Base-by-base conservation (phyloP, 495 filamentous ascomycete species). In the Talaromyces adpressus region DNA sequence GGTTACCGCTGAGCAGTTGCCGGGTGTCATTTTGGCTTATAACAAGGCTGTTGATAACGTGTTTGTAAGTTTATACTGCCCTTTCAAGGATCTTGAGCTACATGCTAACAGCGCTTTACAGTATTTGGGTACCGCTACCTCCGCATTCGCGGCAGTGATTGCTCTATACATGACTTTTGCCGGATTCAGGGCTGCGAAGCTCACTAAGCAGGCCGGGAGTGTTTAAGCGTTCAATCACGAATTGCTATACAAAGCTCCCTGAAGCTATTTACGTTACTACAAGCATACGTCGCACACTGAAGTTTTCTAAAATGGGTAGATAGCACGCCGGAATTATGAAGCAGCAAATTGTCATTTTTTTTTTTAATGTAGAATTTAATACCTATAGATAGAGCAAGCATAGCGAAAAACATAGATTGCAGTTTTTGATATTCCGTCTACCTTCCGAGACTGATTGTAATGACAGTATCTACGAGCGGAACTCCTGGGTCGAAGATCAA, bases 1-100 rank as follows among this genome's bases (percentile, higher is more conserved):
- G 39, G 72, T 78, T 30, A 32, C 49, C n/a, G 30, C 25, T 3
- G 52, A 57, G 2, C 30, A 69, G n/a, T 53, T 77, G 12, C 23
- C 63, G 9, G 69, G 66, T 11, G 67, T 82, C 2, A 34, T 82
- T 18, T n/a, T 57, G 18, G 34, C 57, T 16, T 67, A 67, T 62
- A 66, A 72, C 1, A 72, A 71, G 25, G 67, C 67, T 41, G 14
- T 70, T 20, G 68, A 71, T 58, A 59, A 59, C n/a, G 30, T 29
- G 14, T 59, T 59, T 59, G 57, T 59, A 36, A 59, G 57, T 59
- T 30, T 59, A 39, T 34, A 59, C 27, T 59, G 22, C 30, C 56
- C 27, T 59, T 23, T 30, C 30, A 59, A n/a, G 11, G 27, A 27
- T 39, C 30, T 39, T 59, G 30, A 39, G 27, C 25, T 59, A 59